Percentiles rank a stretch among this genome's conserved stretches.
Conservation (phyloP, 1,284 basidiomycete species). For the Anthracocystis panici-leucophaei region DNA sequence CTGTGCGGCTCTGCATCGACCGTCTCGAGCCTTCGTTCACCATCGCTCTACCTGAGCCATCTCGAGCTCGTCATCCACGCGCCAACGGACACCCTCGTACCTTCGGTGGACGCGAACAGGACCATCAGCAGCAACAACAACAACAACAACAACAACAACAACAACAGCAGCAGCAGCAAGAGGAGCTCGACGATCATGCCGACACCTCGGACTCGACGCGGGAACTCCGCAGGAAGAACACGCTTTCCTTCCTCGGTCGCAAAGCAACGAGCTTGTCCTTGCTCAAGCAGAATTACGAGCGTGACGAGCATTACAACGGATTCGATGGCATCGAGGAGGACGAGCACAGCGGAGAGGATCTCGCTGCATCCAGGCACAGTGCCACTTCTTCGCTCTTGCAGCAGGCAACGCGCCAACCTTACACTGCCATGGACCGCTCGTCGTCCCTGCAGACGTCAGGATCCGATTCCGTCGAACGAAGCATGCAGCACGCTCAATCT, state of each 20-base stretch:
- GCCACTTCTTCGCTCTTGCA: slow-evolving; percentile 2
- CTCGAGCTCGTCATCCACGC: slow-evolving; percentile 26
- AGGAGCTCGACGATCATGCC: slow-evolving; percentile 12
- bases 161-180: not conserved
- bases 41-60: slow-evolving; percentile 41
- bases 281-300: slow-evolving; percentile 65
- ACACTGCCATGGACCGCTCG: slow-evolving; percentile 15
- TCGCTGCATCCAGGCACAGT: slow-evolving; percentile 4
- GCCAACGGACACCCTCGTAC: slow-evolving; percentile 11
- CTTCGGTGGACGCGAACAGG: slow-evolving; percentile 8
- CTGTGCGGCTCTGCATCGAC: slow-evolving; percentile 59
- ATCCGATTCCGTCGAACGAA: not conserved
- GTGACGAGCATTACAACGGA: slow-evolving; percentile 34
- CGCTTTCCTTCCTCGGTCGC: slow-evolving; percentile 72
- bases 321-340: slow-evolving; percentile 53
- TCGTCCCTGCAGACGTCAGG: slow-evolving; percentile 23
- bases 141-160: not conserved
- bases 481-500: slow-evolving; percentile 12
- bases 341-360: slow-evolving; percentile 30
- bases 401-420: slow-evolving; percentile 7
- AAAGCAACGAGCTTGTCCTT: slow-evolving; percentile 71
- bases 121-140: slow-evolving; percentile 9
- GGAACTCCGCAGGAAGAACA: slow-evolving; percentile 68
- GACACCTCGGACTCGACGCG: slow-evolving; percentile 8
- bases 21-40: slow-evolving; percentile 42